These are phyloP conservation scores for Heliosperma pusillum DNA, from an alignment of 148 eudicot genomes.

Conservation along the genomic window DNA sequence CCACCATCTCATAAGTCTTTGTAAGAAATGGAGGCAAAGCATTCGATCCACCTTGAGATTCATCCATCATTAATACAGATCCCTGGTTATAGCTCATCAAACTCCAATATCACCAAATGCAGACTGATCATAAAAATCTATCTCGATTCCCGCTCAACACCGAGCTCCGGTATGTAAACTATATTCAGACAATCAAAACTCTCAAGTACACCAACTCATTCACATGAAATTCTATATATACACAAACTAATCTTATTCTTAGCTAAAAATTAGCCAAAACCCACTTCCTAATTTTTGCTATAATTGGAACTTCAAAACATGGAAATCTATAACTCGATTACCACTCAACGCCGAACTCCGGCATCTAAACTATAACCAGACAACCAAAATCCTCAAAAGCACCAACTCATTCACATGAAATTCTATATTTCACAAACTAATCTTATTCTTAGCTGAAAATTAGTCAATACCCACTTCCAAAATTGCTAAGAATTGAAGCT, in stretches of 20 bases:
- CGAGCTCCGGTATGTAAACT: slow-evolving; percentile 14
- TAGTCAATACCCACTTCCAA: slow-evolving; percentile 16
- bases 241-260: not conserved
- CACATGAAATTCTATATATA: not conserved
- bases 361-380: not conserved
- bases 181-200: not conserved
- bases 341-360: slow-evolving; percentile 6
- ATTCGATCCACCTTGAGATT: slow-evolving; percentile 54
- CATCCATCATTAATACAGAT: slow-evolving; percentile 52
- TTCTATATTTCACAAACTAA: not conserved
- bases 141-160: slow-evolving; percentile 3
- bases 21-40: slow-evolving; percentile 73
- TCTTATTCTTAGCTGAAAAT: not conserved
- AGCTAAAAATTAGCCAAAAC: not conserved
- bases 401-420: slow-evolving; percentile 10
- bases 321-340: slow-evolving; percentile 3
- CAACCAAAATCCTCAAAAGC: no score
- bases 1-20: slow-evolving; percentile 93
- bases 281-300: slow-evolving; percentile 19
- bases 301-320: not conserved
- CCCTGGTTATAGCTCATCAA: slow-evolving; percentile 20
- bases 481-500: slow-evolving; percentile 4
- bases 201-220: not conserved
- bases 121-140: slow-evolving; percentile 14
- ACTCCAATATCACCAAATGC: slow-evolving; percentile 22